A percentile compares a stretch with the other conserved stretches of the same genome.
Evolutionary conservation across 345 rosid genomes (phyloP).

Genomic region (Eucalyptus coolabah): DNA sequence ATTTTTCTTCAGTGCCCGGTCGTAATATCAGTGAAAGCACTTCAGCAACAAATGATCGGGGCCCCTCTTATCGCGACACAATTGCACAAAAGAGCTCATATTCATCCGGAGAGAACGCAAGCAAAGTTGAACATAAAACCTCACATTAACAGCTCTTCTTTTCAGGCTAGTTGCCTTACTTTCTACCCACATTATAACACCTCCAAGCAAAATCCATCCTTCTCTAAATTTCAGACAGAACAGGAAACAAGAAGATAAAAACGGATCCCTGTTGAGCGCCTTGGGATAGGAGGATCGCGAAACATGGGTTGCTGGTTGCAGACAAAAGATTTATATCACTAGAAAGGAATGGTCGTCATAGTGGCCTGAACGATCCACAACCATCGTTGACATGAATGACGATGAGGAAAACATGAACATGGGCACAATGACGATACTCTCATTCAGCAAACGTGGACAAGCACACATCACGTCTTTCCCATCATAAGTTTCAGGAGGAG

Average conservation of each 20-base stretch:
- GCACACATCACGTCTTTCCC: background rate
- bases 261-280: too few relatives aligned
- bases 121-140: too few relatives aligned
- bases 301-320: background rate
- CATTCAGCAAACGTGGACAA: background rate
- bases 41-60: background rate
- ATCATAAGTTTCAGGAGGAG: background rate
- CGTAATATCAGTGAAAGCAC: background rate
- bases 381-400: background rate
- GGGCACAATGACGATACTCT: background rate
- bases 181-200: too few relatives aligned
- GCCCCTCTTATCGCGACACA: background rate
- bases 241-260: too few relatives aligned
- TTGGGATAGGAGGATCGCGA: too few relatives aligned
- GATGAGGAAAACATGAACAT: background rate
- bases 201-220: too few relatives aligned
- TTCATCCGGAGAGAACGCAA: too few relatives aligned
- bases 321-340: background rate
- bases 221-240: too few relatives aligned
- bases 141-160: too few relatives aligned
- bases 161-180: too few relatives aligned
- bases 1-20: background rate
- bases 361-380: background rate
- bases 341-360: background rate
- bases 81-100: too few relatives aligned